Evolutionary conservation across 441 rosid species (phyloP), one percentile per base, ranked within the genome.

Genomic region (Populus hybrid): DNA sequence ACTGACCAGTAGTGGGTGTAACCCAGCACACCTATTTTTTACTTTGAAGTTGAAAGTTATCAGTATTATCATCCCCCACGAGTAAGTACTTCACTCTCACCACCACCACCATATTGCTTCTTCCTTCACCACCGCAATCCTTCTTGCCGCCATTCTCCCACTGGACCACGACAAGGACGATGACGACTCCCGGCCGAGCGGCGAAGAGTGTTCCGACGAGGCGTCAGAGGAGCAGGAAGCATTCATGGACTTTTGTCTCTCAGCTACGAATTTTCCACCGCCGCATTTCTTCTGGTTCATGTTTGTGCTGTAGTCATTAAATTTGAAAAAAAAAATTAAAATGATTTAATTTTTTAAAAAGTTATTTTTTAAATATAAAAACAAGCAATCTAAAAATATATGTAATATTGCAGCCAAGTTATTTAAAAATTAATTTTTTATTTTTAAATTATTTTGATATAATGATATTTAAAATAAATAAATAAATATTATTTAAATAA

Each of bases 171-270:
- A 89, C 74, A 89, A 84, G 14, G 84, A 83, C 50, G 80, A 81
- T 67, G 63, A 57, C 8, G 63, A 6, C 63, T 8, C 63, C 23
- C 23, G 21, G 10, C 63, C 12, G n/a, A 57, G 63, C 5, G 91
- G 88, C 76, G 90, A 84, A 11, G 83, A 83, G 50, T 79, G 80
- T 67, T 90, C 92, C 10, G 91, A 84, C 6, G 97, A 93, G 81
- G 94, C 93, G 77, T 91, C 92, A 38, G 96, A 93, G 4, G 96
- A 93, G 79, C 93, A 91, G 7, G 94, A 93, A 28, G 89, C 96
- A 81, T 91, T 90, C 77, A 86, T 73, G 26, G 92, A 90, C 72
- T 79, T 84, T 72, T 84, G 84, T 79, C 84, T 84, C 75, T 88
- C 67, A 85, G 82, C 80, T 12, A 57, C 63, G 71, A 65, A 28